phyloP scores from a whole-genome alignment of 2,329 filamentous ascomycete species.

The Aspergillus fumigatus region DNA sequence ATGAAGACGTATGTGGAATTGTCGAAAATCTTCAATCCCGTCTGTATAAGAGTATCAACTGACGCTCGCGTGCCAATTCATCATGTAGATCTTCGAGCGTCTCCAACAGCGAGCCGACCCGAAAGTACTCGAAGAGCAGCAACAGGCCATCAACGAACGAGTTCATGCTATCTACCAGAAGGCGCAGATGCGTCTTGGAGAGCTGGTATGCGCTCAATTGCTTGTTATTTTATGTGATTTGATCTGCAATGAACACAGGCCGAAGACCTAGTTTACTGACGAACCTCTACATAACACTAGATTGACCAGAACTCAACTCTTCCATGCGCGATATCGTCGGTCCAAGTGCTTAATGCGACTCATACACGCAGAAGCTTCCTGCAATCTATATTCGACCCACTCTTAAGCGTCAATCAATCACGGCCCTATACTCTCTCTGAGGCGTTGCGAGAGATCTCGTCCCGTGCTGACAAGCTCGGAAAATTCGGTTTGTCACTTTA shows the following conservation, averaged over 20 bases:
- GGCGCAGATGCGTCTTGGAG: conserved; percentile 59
- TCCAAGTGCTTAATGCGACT: conserved; percentile 75
- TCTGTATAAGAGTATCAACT: conserved; percentile 1
- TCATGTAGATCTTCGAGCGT: conserved; percentile 31
- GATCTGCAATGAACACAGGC: neutral
- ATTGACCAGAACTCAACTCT: conserved; percentile 78
- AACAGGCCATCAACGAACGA: conserved; percentile 57
- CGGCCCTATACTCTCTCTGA: conserved; percentile 73
- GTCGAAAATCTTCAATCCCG: neutral
- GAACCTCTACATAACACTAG: conserved; percentile 39
- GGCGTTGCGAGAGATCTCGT: conserved; percentile 67
- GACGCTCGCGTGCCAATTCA: conserved; percentile 9
- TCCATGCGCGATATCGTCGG: conserved; percentile 80
- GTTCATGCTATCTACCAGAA: conserved; percentile 56
- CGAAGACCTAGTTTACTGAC: conserved; percentile 3
- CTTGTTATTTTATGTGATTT: neutral
- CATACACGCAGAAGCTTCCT: conserved; percentile 84
- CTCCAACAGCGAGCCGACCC: conserved; percentile 52
- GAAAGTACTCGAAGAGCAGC: conserved; percentile 54
- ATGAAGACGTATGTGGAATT: conserved; percentile 34
- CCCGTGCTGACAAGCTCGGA: conserved; percentile 68
- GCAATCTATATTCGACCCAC: conserved; percentile 70
- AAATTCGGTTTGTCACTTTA: conserved; percentile 63
- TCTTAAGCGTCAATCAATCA: conserved; percentile 65
- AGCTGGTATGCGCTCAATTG: conserved; percentile 52